phyloP scores from a whole-genome alignment of 306 rosid genomes.

The Vigna reflexopilosa region DNA sequence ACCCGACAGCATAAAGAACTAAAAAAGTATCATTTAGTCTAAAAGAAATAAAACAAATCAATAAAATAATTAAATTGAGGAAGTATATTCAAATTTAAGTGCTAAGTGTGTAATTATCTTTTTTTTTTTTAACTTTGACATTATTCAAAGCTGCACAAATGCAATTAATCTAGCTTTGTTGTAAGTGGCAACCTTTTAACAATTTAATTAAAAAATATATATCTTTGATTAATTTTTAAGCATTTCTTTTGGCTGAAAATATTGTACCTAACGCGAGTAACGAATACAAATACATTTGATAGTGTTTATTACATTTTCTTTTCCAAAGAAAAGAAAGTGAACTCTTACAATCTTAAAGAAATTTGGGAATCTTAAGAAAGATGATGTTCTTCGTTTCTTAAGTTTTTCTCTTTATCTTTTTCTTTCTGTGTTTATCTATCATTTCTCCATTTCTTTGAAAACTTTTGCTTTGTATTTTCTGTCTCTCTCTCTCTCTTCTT shows the following conservation, averaged over 20 bases:
- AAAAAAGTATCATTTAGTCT: no score
- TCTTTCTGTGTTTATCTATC: constrained; percentile 25
- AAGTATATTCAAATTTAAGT: no score
- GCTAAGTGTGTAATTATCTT: no score
- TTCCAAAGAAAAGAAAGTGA: constrained; percentile 2
- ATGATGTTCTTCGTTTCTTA: constrained; percentile 3
- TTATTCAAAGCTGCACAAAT: no score
- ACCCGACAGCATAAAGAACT: no score
- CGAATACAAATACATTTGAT: background rate
- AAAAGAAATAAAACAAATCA: no score
- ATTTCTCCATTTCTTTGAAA: constrained; percentile 19
- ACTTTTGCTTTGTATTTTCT: constrained; percentile 42
- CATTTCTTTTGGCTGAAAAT: background rate
- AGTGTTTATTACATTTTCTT: background rate
- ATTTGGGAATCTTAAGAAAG: constrained; percentile 21
- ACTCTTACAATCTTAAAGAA: constrained; percentile 19
- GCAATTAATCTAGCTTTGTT: no score
- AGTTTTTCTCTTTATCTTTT: constrained; percentile 19
- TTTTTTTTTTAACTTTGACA: no score
- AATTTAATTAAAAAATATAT: background rate
- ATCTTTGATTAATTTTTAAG: background rate
- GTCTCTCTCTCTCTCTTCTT: background rate
- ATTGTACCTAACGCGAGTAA: constrained; percentile 11
- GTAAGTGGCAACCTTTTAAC: no score
- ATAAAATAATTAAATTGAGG: no score